These are phyloP conservation scores for Calonectria montana DNA, from an alignment of 2,329 filamentous ascomycete genomes.

Conservation along the genomic window DNA sequence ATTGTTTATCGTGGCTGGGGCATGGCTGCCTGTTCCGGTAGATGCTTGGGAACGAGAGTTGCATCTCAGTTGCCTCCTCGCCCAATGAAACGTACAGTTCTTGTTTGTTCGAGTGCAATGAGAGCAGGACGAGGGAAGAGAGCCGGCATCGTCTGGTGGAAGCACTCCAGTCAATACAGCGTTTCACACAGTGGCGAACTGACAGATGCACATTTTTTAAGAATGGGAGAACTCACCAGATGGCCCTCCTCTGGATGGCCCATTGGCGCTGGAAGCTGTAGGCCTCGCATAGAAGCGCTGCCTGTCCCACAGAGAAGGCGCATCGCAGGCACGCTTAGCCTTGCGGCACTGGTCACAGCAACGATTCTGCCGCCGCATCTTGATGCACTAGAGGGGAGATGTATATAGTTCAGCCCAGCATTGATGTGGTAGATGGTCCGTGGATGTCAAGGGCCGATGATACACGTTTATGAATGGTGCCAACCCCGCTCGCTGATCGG, in stretches of 20 bases:
- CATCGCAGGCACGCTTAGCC: constrained; percentile 44
- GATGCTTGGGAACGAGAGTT: constrained; percentile 34
- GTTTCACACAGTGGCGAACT: constrained; percentile 19
- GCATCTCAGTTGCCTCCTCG: constrained; percentile 41
- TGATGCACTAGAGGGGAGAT: background rate
- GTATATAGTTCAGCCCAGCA: background rate
- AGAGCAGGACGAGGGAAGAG: constrained; percentile 41
- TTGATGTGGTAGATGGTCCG: background rate
- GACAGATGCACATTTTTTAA: constrained; percentile 9
- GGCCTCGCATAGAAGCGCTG: constrained; percentile 40
- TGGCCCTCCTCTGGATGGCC: constrained; percentile 39
- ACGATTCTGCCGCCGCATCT: constrained; percentile 43
- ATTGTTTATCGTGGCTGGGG: constrained; percentile 18
- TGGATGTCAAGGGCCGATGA: background rate
- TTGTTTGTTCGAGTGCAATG: constrained; percentile 43
- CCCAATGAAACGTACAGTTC: constrained; percentile 44
- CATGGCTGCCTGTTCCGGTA: constrained; percentile 36
- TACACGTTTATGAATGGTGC: background rate
- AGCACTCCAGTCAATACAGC: constrained; percentile 35
- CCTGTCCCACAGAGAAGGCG: constrained; percentile 44
- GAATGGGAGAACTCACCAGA: constrained; percentile 35
- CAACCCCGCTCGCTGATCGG: background rate
- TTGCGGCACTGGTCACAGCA: constrained; percentile 45
- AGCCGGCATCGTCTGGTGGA: constrained; percentile 39
- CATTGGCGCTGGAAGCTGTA: constrained; percentile 31